Evolutionary conservation across 2,329 filamentous ascomycete genomes (phyloP).

Genomic region (Nothomitra cinnamomea): DNA sequence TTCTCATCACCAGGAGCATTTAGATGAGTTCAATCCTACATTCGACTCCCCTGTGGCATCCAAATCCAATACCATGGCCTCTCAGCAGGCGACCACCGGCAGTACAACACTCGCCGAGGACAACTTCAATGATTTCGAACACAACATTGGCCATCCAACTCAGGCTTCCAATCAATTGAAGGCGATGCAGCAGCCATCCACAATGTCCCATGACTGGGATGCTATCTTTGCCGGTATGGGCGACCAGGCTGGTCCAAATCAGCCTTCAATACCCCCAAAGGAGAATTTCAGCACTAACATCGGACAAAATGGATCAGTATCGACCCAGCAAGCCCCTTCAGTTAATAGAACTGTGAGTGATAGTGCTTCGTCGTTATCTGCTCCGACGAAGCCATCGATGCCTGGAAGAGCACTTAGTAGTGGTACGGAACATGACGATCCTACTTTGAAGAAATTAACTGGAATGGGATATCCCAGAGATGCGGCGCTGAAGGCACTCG

Average conservation of each 20-base stretch:
- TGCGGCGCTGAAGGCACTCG: conserved; percentile 61
- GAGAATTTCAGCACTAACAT: conserved; percentile 14
- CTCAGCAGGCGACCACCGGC: conserved; percentile 24
- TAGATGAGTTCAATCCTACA: conserved; percentile 66
- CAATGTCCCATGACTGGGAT: conserved; percentile 67
- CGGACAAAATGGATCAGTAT: conserved; percentile 12
- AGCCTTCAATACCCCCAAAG: conserved; percentile 9
- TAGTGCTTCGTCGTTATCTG: conserved; percentile 7
- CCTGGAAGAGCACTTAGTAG: conserved; percentile 51
- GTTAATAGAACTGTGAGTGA: not conserved
- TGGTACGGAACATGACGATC: conserved; percentile 72
- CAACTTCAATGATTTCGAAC: conserved; percentile 33
- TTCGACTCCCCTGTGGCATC: conserved; percentile 50
- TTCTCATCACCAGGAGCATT: conserved; percentile 37
- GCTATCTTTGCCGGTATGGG: conserved; percentile 77
- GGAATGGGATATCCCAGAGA: conserved; percentile 71
- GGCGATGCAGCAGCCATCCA: conserved; percentile 21
- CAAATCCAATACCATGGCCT: conserved; percentile 29
- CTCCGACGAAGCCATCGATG: conserved; percentile 24
- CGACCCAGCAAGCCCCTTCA: conserved; percentile 3
- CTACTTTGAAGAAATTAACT: conserved; percentile 76
- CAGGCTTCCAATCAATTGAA: conserved; percentile 13
- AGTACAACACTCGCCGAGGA: conserved; percentile 18
- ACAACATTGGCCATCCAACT: conserved; percentile 20
- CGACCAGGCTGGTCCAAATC: conserved; percentile 21